A percentile compares a stretch with the other conserved stretches of the same genome.
Conservation (phyloP, 2,329 filamentous ascomycete genomes). For the Penicillium sp. region DNA sequence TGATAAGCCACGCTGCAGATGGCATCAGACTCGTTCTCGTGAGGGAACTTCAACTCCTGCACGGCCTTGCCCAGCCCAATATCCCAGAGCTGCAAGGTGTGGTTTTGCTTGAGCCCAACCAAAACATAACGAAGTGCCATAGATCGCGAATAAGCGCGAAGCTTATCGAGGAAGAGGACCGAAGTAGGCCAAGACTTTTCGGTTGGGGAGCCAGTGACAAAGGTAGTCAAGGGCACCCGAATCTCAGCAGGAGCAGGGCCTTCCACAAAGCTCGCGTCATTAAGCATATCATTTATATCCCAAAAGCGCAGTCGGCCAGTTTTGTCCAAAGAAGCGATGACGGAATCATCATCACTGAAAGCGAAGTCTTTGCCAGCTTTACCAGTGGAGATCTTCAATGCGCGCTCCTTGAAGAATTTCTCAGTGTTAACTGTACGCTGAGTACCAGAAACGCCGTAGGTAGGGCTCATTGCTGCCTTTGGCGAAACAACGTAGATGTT, state of each 20-base stretch:
- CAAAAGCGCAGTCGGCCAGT: conserved; percentile 96
- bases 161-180: conserved; percentile 92
- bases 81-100: conserved; percentile 98
- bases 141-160: conserved; percentile 86
- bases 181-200: conserved; percentile 98
- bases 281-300: conserved; percentile 81
- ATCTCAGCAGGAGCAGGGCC: conserved; percentile 65
- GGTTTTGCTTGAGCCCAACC: conserved; percentile 98
- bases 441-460: conserved; percentile 52
- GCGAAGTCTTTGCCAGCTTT: conserved; percentile 98
- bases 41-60: conserved; percentile 93
- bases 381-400: conserved; percentile 90
- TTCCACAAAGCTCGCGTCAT: conserved; percentile 47
- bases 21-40: conserved; percentile 94
- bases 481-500: conserved; percentile 85
- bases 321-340: conserved; percentile 95
- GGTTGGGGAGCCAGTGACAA: conserved; percentile 79
- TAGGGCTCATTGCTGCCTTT: conserved; percentile 51
- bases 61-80: conserved; percentile 91
- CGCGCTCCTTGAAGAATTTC: conserved; percentile 80
- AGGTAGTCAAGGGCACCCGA: conserved; percentile 79
- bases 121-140: conserved; percentile 92
- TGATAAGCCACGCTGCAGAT: conserved; percentile 97
- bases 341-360: conserved; percentile 94
- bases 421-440: conserved; percentile 76